phyloP scores from a whole-genome alignment of 176 grass and related monocot species.

The Alopecurus myosuroides region DNA sequence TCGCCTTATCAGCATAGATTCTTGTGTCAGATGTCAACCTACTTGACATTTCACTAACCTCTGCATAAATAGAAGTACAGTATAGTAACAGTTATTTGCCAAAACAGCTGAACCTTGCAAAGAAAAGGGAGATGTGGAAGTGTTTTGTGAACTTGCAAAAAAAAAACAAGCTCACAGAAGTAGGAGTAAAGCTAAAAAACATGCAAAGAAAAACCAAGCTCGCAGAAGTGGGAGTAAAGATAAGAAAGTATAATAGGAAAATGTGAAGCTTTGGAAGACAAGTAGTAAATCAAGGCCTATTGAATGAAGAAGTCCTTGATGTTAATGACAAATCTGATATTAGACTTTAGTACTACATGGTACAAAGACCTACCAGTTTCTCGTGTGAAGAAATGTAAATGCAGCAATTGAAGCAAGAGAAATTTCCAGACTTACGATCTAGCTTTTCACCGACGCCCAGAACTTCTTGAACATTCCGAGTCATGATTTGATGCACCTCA shows the following conservation, averaged over 20 bases:
- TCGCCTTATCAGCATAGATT: conserved; percentile 91
- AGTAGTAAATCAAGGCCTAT: neutral
- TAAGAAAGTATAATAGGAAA: no score
- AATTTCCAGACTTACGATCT: conserved; percentile 62
- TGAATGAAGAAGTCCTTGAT: neutral
- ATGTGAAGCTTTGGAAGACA: neutral
- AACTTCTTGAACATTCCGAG: conserved; percentile 95
- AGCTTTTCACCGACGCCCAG: conserved; percentile 96
- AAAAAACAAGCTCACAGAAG: neutral
- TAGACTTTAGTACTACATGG: neutral
- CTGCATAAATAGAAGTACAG: conserved; percentile 37
- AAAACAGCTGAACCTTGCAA: neutral
- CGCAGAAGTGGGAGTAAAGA: no score
- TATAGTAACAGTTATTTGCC: neutral
- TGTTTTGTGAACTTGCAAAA: neutral
- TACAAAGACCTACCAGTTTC: neutral
- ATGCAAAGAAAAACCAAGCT: no score
- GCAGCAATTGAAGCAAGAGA: neutral
- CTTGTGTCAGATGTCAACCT: conserved; percentile 84
- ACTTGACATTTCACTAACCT: conserved; percentile 95
- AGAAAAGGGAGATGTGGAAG: neutral
- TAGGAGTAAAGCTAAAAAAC: neutral
- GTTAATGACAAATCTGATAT: neutral
- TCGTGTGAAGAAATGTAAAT: neutral
- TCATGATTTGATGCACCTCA: conserved; percentile 98